Base-by-base conservation (phyloP, 2,329 filamentous ascomycete genomes). In the Neobulgaria alba region DNA sequence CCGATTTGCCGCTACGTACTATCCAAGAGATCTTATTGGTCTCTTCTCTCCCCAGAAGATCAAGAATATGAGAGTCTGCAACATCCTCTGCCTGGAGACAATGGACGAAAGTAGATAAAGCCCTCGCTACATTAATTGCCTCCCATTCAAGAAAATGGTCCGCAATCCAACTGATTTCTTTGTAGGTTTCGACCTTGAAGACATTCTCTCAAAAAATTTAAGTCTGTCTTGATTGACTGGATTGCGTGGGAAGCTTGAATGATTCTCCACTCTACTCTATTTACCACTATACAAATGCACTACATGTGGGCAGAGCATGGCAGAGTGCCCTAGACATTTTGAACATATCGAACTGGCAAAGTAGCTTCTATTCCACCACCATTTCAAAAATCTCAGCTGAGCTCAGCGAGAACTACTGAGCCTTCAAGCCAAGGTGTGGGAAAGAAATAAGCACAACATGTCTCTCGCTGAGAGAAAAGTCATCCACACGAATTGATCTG, bases 1-100 rank as follows among this genome's bases (percentile, higher is more conserved):
- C 86, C 63, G 89, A 85, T 76, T 89, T 85, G 77, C 89, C 89
- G 66, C 76, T 96, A 76, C 90, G 92, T 73, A 94, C 85, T 53
- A 89, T 98, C 59, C 83, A 95, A 75, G 93, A 98, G 75, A 95
- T 98, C 58, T 93, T 96, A 72, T 98, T 63, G 92, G 92, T 61
- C 77, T 98, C 62, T 78, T 98, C 66, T 94, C 92, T 26, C 92
- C 92, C 18, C 92, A 98, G 64, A 92, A 98, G 71, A 95, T 96
- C 67, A 96, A 98, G 73, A 89, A 84, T 59, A 93, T 96, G 87
- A 95, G 89, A 67, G 90, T 96, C 50, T 85, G 82, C 55, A 86
- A 95, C 63, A 90, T 98, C 62, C 77, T 92, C 63, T 96, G 95
- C 62, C 89, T 93, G n/a, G 92, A 98, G 71, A 96, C 92, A 19